These are phyloP conservation scores for Neofusicoccum cordaticola DNA, from an alignment of 2,329 filamentous ascomycete genomes.

Conservation along the genomic window DNA sequence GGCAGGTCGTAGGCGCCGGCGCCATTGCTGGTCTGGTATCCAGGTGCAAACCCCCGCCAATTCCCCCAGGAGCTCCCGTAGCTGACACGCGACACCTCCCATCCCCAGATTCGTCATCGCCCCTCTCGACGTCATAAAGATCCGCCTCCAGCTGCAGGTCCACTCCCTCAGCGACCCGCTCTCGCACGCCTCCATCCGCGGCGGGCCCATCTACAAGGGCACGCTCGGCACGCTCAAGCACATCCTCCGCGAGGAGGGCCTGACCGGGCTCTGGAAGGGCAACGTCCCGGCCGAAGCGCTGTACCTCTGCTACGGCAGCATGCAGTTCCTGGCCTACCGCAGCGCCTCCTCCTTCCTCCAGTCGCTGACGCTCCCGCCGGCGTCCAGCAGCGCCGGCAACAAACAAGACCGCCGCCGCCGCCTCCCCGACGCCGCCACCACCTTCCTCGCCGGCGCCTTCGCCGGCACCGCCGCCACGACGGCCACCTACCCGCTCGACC, in stretches of 20 bases:
- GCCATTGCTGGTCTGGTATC: conserved; percentile 81
- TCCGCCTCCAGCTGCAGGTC: conserved; percentile 89
- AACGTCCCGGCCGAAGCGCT: conserved; percentile 93
- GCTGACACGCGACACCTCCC: not conserved
- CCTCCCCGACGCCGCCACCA: conserved; percentile 67
- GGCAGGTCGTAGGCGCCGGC: conserved; percentile 64
- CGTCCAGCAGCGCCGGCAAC: not conserved
- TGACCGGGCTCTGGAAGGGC: conserved; percentile 91
- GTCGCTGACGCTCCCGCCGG: conserved; percentile 45
- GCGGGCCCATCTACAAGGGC: conserved; percentile 64
- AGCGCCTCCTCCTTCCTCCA: conserved; percentile 66
- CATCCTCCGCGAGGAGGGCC: conserved; percentile 76
- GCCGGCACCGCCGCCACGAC: conserved; percentile 82
- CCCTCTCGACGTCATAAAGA: conserved; percentile 96
- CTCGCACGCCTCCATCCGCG: conserved; percentile 45
- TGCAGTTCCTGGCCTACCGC: conserved; percentile 89
- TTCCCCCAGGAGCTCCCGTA: not conserved
- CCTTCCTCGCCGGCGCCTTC: conserved; percentile 77
- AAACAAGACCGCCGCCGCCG: not conserved
- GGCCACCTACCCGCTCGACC: conserved; percentile 85
- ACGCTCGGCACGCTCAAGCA: conserved; percentile 71
- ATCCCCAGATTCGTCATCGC: conserved; percentile 81
- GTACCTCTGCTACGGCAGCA: conserved; percentile 85
- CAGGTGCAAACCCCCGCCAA: conserved; percentile 53
- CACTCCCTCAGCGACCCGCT: conserved; percentile 77